These are phyloP conservation scores for Brassica napus DNA, from an alignment of 345 rosid species.

Conservation along the genomic window DNA sequence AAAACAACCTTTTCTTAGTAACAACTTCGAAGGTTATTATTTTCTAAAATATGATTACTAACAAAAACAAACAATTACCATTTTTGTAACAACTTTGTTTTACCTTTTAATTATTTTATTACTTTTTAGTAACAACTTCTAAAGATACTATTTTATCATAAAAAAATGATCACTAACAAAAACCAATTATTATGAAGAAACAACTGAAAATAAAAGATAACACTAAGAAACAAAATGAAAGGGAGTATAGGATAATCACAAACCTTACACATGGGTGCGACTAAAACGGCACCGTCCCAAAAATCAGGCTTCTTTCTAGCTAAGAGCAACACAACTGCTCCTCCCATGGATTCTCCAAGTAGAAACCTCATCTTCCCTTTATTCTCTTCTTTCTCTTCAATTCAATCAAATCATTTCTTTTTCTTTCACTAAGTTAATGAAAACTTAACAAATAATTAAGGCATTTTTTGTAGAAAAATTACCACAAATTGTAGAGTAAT, in stretches of 20 bases:
- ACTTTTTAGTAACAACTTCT: background rate
- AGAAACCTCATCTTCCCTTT: conserved; percentile 65
- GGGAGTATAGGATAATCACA: conserved; percentile 12
- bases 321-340: conserved; percentile 65
- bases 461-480: background rate
- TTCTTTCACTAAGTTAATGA: background rate
- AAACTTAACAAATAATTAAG: background rate
- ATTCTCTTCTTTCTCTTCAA: conserved; percentile 57
- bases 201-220: background rate
- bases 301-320: conserved; percentile 65
- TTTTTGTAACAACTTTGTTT: background rate
- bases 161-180: background rate
- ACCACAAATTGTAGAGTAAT: conserved; percentile 69
- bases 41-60: background rate
- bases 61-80: background rate
- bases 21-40: background rate
- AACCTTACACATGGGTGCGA: conserved; percentile 96
- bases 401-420: background rate
- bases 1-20: background rate
- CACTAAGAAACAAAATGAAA: background rate
- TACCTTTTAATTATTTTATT: background rate
- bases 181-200: background rate
- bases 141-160: background rate
- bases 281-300: conserved; percentile 85
- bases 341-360: conserved; percentile 96